These are phyloP conservation scores for Diaporthe citri DNA, from an alignment of 2,329 filamentous ascomycete genomes.

Conservation along the genomic window DNA sequence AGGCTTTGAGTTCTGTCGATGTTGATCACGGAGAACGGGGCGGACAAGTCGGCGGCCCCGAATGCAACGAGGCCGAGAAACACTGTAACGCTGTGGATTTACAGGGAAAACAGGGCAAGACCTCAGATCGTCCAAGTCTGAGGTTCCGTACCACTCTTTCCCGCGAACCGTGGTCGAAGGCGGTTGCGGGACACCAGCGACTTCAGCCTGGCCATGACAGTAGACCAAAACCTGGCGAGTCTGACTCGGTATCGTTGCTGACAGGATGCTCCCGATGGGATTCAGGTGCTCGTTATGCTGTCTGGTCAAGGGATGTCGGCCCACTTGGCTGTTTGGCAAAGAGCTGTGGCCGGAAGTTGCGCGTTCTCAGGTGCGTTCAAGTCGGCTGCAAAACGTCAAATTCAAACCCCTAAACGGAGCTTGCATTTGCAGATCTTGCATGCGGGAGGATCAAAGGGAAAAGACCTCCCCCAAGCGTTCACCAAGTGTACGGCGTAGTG, in stretches of 20 bases:
- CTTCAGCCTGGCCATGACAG: not conserved
- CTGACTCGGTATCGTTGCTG: constrained; percentile 11
- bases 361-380: not conserved
- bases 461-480: not conserved
- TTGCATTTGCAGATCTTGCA: constrained; percentile 26
- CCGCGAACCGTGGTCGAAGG: constrained; percentile 10
- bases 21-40: constrained; percentile 14
- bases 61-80: constrained; percentile 11
- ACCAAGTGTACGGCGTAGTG: not conserved
- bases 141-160: constrained; percentile 12
- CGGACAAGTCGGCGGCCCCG: constrained; percentile 1
- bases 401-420: not conserved
- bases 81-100: constrained; percentile 30
- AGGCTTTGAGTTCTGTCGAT: not conserved
- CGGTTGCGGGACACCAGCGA: not conserved
- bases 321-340: constrained; percentile 26
- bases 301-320: constrained; percentile 22
- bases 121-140: constrained; percentile 30
- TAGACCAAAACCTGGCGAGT: not conserved
- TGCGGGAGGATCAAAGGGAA: not conserved
- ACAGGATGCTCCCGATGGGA: constrained; percentile 7
- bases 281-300: constrained; percentile 5
- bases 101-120: constrained; percentile 24
- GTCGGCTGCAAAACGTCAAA: not conserved
- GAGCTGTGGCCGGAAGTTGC: not conserved